phyloP scores from a whole-genome alignment of 306 rosid genomes.

The Benincasa hispida region DNA sequence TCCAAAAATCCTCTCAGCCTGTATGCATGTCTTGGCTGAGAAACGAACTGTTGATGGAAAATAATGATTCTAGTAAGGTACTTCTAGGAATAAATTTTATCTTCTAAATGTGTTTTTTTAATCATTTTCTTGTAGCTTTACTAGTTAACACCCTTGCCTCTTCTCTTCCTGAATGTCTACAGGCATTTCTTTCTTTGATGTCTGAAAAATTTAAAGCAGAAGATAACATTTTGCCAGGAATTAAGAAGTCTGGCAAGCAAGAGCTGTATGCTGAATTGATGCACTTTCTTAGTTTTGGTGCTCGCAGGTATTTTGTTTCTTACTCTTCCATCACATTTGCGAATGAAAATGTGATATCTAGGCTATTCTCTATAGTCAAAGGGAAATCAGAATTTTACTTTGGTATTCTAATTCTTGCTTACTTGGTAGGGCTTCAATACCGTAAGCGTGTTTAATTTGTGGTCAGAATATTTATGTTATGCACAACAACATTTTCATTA shows the following conservation, averaged over 20 bases:
- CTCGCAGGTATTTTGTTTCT: slow-evolving; percentile 37
- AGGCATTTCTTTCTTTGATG: slow-evolving; percentile 52
- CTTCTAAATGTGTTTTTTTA: not conserved
- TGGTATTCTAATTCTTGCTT: not conserved
- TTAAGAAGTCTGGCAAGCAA: slow-evolving; percentile 81
- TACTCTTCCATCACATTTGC: not conserved
- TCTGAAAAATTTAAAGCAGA: slow-evolving; percentile 49
- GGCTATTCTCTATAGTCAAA: not conserved
- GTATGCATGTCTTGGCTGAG: slow-evolving; percentile 67
- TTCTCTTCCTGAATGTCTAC: slow-evolving; percentile 10
- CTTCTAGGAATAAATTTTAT: slow-evolving; percentile 10
- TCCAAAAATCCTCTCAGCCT: slow-evolving; percentile 43
- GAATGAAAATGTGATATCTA: not conserved
- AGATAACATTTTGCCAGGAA: slow-evolving; percentile 45
- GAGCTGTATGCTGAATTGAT: slow-evolving; percentile 76
- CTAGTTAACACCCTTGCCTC: slow-evolving; percentile 10
- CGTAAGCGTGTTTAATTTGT: not conserved
- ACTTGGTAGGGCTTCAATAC: not conserved
- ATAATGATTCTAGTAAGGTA: slow-evolving; percentile 41
- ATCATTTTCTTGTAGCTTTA: not conserved
- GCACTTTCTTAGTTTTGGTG: slow-evolving; percentile 65
- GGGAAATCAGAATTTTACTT: not conserved
- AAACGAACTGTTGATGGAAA: slow-evolving; percentile 42
- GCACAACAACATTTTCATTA: not conserved
- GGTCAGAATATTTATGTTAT: not conserved